Base-by-base conservation (phyloP, 495 filamentous ascomycete genomes). In the Talaromyces liani region DNA sequence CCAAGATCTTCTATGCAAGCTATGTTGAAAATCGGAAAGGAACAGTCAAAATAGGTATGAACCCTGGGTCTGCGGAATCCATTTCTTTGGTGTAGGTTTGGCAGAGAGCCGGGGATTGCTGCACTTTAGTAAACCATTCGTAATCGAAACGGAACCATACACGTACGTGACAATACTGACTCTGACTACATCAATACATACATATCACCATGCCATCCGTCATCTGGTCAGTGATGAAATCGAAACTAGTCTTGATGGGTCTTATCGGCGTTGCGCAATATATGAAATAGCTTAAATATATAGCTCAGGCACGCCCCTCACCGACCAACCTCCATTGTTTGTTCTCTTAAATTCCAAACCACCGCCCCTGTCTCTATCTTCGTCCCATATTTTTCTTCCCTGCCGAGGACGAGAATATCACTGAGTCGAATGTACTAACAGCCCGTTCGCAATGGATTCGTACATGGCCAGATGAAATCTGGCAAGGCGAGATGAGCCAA, bases 241-340 rank as follows among this genome's bases (percentile, higher is more conserved):
- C 29, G 29, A 31, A 31, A 7, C 29, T 18, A 27, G 18, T 25
- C 22, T 29, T 29, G 51, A 55, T 55, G 51, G 3, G 51, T 55
- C 51, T n/a, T 49, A 49, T 49, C 45, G 45, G 45, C 45, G n/a
- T 16, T 41, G 49, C 51, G 29, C 51, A 55, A 27, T 14, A 29
- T 55, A 16, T 22, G n/a, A 20, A 20, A 18, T 18, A 9, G 45
- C 45, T 22, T 3, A n/a, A 39, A 45, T 29, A 60, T 60, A 60
- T 47, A 60, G 58, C 33, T 60, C 58, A 49, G 34, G 25, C 39
- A 31, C 58, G 36, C 58, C 58, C 58, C 58, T 60, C 58, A 27
- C 31, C 33, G n/a, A 34, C 10, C 34, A 33, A n/a, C 8, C 25
- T 59, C 34, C 12, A 12, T 39, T 59, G 3, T 24, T 55, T 36